Evolutionary conservation across 1,139 yeast genomes (phyloP).

Genomic region (Candida pseudocylindracea): DNA sequence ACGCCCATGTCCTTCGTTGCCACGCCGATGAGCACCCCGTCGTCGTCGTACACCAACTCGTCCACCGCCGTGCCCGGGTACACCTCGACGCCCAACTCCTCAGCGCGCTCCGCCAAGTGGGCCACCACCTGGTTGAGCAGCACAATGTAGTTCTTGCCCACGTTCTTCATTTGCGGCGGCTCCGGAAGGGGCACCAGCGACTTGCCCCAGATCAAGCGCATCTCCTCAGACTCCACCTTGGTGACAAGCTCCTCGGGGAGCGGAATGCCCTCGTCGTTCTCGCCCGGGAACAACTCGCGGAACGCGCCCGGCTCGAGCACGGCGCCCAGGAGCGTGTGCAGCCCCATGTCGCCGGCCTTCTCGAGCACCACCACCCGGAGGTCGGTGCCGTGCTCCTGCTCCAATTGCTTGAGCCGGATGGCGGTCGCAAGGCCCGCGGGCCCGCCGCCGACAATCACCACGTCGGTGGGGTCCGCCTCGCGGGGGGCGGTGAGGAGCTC

Average conservation of each 20-base stretch:
- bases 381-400: slow-evolving; percentile 48
- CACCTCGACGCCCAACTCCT: slow-evolving; percentile 79
- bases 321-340: slow-evolving; percentile 86
- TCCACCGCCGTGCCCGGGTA: slow-evolving; percentile 86
- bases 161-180: slow-evolving; percentile 77
- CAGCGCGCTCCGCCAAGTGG: slow-evolving; percentile 74
- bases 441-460: slow-evolving; percentile 93
- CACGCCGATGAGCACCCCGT: slow-evolving; percentile 57
- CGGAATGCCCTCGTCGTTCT: slow-evolving; percentile 32
- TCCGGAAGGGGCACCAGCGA: slow-evolving; percentile 58
- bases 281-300: slow-evolving; percentile 67
- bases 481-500: slow-evolving; percentile 34
- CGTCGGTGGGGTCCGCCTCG: slow-evolving; percentile 71
- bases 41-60: slow-evolving; percentile 41
- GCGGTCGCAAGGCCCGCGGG: slow-evolving; percentile 96
- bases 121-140: slow-evolving; percentile 66
- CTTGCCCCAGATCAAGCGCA: slow-evolving; percentile 42
- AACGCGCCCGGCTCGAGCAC: slow-evolving; percentile 79
- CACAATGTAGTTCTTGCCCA: slow-evolving; percentile 65
- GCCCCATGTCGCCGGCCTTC: slow-evolving; percentile 81
- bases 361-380: slow-evolving; percentile 74
- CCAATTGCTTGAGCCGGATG: slow-evolving; percentile 67
- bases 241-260: slow-evolving; percentile 60
- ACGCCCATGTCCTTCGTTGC: slow-evolving; percentile 90
- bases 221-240: slow-evolving; percentile 41